A percentile compares a stretch with the other conserved stretches of the same genome.
Evolutionary conservation across 2,329 filamentous ascomycete species (phyloP).

Genomic region (Apiospora aurea): DNA sequence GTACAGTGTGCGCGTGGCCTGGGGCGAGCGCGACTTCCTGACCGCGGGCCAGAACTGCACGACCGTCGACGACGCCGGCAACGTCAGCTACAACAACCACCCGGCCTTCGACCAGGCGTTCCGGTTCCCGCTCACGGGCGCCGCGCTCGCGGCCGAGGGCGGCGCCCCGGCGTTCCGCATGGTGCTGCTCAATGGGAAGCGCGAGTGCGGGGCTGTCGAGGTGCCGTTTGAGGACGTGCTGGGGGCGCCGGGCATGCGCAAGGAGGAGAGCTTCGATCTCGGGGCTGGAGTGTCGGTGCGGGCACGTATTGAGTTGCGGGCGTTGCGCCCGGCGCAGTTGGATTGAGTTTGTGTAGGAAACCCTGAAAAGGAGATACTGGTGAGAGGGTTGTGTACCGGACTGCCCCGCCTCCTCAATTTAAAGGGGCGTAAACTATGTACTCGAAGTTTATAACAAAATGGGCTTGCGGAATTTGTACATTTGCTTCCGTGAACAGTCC

Average conservation of each 20-base stretch:
- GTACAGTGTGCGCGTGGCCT: conserved; percentile 50
- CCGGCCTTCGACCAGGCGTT: conserved; percentile 55
- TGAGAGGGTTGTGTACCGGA: no score
- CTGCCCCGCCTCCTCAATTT: no score
- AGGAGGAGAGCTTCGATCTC: conserved; percentile 45
- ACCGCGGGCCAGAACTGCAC: conserved; percentile 51
- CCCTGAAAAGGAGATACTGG: no score
- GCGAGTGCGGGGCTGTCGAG: conserved; percentile 44
- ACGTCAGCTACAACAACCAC: conserved; percentile 58
- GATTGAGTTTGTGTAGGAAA: no score
- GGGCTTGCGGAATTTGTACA: no score
- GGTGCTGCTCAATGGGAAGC: conserved; percentile 43
- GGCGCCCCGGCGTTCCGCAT: conserved; percentile 42
- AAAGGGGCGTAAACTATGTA: no score
- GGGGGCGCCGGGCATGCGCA: conserved; percentile 39
- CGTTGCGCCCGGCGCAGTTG: conserved; percentile 33
- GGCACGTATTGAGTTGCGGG: conserved; percentile 46
- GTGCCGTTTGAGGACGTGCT: conserved; percentile 46
- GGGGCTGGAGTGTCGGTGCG: conserved; percentile 44
- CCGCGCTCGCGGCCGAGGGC: conserved; percentile 34
- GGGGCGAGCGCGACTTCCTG: conserved; percentile 49
- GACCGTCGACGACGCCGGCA: conserved; percentile 41
- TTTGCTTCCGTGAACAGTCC: no score
- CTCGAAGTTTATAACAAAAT: no score
- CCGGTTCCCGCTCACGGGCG: conserved; percentile 47